Evolutionary conservation across 2,329 filamentous ascomycete species (phyloP).

Genomic region (Hypoxylon sp.): DNA sequence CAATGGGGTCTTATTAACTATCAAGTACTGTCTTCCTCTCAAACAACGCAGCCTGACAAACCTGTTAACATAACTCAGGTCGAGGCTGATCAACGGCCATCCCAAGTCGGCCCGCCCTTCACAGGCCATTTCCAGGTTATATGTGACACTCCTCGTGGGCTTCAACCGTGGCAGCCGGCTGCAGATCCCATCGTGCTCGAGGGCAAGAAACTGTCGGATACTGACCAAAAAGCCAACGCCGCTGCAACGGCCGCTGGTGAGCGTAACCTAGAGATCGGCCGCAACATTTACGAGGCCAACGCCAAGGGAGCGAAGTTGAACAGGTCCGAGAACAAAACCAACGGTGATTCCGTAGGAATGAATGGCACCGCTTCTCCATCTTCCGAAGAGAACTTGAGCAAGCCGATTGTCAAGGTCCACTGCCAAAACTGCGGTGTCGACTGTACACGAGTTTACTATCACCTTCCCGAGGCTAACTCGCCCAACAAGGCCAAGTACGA

Average conservation of each 20-base stretch:
- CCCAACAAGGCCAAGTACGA: constrained; percentile 77
- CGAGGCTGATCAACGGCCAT: constrained; percentile 92
- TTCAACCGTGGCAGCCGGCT: constrained; percentile 94
- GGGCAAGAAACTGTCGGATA: constrained; percentile 68
- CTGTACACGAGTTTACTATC: constrained; percentile 73
- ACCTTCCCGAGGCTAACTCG: constrained; percentile 65
- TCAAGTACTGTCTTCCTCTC: constrained; percentile 67
- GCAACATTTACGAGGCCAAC: constrained; percentile 94
- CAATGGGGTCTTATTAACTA: constrained; percentile 99
- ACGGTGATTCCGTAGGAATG: constrained; percentile 73
- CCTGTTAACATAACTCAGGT: constrained; percentile 67
- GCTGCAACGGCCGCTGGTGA: constrained; percentile 76
- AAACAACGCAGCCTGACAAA: background rate
- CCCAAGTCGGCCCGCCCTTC: constrained; percentile 94
- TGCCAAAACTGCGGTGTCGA: constrained; percentile 94
- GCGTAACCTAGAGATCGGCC: constrained; percentile 88
- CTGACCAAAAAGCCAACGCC: constrained; percentile 75
- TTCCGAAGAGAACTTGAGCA: constrained; percentile 69
- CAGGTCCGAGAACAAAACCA: constrained; percentile 74
- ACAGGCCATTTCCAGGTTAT: constrained; percentile 97
- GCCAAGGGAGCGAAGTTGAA: constrained; percentile 78
- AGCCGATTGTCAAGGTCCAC: constrained; percentile 73
- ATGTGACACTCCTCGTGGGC: constrained; percentile 91
- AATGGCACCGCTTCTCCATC: constrained; percentile 64
- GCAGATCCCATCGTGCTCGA: constrained; percentile 74